These are phyloP conservation scores for Persicaria tinctoria DNA, from an alignment of 148 eudicot genomes.

Conservation along the genomic window DNA sequence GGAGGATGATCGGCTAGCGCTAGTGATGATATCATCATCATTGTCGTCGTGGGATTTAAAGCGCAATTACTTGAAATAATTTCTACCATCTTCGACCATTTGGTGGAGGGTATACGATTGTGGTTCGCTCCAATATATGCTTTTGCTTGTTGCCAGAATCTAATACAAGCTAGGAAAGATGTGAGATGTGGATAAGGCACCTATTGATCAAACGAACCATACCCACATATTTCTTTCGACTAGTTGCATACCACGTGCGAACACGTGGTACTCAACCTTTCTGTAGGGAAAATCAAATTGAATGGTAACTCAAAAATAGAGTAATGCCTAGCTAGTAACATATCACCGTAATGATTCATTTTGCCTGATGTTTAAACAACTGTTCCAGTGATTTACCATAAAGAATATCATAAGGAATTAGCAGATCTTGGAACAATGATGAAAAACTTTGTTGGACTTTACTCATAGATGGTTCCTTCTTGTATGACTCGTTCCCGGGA, in stretches of 20 bases:
- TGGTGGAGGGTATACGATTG: neutral
- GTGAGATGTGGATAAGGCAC: conserved; percentile 4
- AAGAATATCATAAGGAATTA: too few relatives aligned
- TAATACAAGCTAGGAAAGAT: neutral
- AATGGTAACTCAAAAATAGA: too few relatives aligned
- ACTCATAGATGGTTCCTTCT: conserved; percentile 21
- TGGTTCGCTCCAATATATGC: neutral
- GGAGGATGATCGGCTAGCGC: neutral
- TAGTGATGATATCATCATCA: neutral
- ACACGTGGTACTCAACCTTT: too few relatives aligned
- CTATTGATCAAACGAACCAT: neutral
- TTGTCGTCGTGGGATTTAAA: neutral
- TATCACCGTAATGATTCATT: too few relatives aligned
- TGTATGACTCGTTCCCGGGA: conserved; percentile 18
- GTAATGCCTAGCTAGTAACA: too few relatives aligned
- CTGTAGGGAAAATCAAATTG: too few relatives aligned
- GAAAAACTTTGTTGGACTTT: neutral
- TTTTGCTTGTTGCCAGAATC: neutral
- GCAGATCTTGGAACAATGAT: too few relatives aligned
- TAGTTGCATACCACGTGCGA: too few relatives aligned
- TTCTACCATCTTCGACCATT: neutral
- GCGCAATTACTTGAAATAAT: neutral
- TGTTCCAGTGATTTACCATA: too few relatives aligned
- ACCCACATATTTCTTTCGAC: neutral
- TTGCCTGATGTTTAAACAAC: too few relatives aligned